Base-by-base conservation (phyloP, 1,284 basidiomycete species). In the Apiotrichum veenhuisii region DNA sequence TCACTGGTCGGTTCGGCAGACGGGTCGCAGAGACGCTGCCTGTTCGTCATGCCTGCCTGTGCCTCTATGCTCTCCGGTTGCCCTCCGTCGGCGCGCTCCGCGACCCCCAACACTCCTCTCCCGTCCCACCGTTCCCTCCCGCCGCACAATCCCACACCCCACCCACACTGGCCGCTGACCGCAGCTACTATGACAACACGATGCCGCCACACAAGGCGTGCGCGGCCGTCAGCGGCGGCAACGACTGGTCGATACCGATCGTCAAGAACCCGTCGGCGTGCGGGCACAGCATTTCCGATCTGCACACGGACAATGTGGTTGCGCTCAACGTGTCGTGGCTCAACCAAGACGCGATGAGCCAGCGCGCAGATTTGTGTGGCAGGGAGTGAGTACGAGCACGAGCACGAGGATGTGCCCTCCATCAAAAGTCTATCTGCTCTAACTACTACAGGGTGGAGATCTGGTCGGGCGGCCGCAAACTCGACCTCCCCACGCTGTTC, bases 131-230 rank as follows among this genome's bases (percentile, higher is more conserved):
- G 3, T 42, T 9, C 30, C 5, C 30, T 7, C 30, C 30, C 12
- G 30, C 30, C 30, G 30, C 30, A 30, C n/a, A n/a, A n/a, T n/a
- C n/a, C n/a, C n/a, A 38, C 15, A 5, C 37, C 37, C 26, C 42
- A 38, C 18, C 42, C 43, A 17, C 23, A 18, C 51, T 15, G 14
- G 17, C 34, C 15, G 33, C 42, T 50, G 33, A 50, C 42, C 9
- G 17, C 51, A 62, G 60, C 54, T 62, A 62, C 60, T 62, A 62
- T 27, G 60, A 62, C 57, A 48, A 55, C 48, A 33, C 20, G 3
- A 30, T 30, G 33, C 47, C 51, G 12, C 38, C 25, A 11, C 40
- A 52, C 50, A 34, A 34, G 20, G 27, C 33, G n/a, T 61, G 59
- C 55, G 38, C 52, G 5, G 36, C 27, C 9, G 30, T 40, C 7